Percentiles rank a stretch among this genome's conserved stretches.
Evolutionary conservation across 1,284 basidiomycete genomes (phyloP).

Genomic region (Phaffia rhodozyma): DNA sequence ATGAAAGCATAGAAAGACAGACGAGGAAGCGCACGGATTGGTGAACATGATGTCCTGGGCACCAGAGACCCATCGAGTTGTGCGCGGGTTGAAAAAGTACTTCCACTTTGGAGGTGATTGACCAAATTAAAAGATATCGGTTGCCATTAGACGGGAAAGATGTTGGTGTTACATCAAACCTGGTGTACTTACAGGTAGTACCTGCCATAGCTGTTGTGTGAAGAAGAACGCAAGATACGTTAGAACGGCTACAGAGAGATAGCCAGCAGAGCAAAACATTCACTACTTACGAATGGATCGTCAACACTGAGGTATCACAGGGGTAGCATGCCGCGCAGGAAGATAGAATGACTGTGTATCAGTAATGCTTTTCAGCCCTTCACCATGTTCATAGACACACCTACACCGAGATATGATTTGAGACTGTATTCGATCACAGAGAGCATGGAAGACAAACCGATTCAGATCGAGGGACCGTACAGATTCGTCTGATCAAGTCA

Average conservation of each 20-base stretch:
- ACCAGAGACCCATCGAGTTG: conserved; percentile 53
- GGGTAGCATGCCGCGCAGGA: conserved; percentile 33
- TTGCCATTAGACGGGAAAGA: no score
- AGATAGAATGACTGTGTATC: neutral
- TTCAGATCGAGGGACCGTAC: neutral
- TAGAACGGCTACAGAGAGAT: neutral
- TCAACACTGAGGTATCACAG: conserved; percentile 22
- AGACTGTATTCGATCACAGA: conserved; percentile 49
- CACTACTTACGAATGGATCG: conserved; percentile 31
- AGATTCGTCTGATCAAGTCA: neutral
- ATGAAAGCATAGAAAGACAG: conserved; percentile 3
- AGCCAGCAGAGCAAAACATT: neutral
- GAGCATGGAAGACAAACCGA: conserved; percentile 17
- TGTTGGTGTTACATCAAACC: no score
- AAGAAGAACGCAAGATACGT: no score
- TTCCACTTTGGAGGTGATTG: conserved; percentile 2
- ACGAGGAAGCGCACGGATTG: conserved; percentile 52
- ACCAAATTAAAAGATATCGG: no score
- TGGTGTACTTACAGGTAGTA: no score
- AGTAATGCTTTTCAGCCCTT: conserved; percentile 25
- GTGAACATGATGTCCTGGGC: conserved; percentile 83
- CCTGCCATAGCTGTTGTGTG: no score
- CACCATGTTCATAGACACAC: neutral
- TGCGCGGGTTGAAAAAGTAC: conserved; percentile 39
- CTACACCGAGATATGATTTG: conserved; percentile 74